Evolutionary conservation across 257 asterid genomes (phyloP), one percentile per base, ranked within the genome.

Genomic region (Cordia subcordata): DNA sequence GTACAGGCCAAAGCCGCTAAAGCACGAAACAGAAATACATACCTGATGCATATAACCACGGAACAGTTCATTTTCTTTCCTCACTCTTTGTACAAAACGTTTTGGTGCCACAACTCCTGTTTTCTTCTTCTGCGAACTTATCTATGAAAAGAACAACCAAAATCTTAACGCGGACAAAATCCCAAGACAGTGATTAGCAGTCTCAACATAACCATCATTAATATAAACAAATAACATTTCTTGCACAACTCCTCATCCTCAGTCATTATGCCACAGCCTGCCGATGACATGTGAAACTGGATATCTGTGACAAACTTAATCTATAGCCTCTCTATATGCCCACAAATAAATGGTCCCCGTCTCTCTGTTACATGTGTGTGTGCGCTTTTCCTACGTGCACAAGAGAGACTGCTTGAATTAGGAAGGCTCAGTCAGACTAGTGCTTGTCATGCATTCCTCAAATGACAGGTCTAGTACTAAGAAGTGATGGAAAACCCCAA

Each of bases 21-120:
- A 45, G 27, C 46, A 16, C 35, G 13, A 53, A 59, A 49, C 33
- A 62, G 20, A 13, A 55, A 38, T 20, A 69, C 80, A 22, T 56
- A 81, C 96, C 94, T 89, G 95, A 69, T 88, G 96, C 96, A 85
- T 85, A 64, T 78, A 83, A 46, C 93, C 85, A 58, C 95, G 83
- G 63, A 85, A 85, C 49, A 67, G 70, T 76, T 88, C 93, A 70
- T 88, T 85, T 72, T 83, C 85, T 67, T 82, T 85, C 66, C 87
- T 69, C 56, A 88, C 81, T 69, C 88, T 82, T 53, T 83, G 85
- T 53, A 88, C 93, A 74, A 85, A 85, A 76, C 90, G 90, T 65
- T 81, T 85, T 63, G 96, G 95, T 69, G 93, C 93, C 53, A 85
- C 72, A 15, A 85, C 90, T 46, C 95, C 96, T 8, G 95, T 88